These are phyloP conservation scores for Ceratocystis smalleyi DNA, from an alignment of 2,329 filamentous ascomycete genomes.

Conservation along the genomic window DNA sequence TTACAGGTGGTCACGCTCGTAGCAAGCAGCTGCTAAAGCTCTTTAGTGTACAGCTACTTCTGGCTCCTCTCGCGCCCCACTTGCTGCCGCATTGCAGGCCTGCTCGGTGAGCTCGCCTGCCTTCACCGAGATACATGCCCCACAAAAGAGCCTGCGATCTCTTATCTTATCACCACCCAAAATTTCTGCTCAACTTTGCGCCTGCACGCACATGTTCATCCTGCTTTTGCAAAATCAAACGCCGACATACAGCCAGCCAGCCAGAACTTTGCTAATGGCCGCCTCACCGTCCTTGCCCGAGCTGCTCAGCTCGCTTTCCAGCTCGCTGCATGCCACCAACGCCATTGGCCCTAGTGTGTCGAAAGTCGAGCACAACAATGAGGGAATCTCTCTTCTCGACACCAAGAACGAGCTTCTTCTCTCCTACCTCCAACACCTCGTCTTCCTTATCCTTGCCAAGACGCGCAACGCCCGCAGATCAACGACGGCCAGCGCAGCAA, in stretches of 20 bases:
- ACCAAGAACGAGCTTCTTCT: constrained; percentile 95
- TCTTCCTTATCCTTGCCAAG: constrained; percentile 72
- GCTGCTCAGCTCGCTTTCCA: constrained; percentile 38
- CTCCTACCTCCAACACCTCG: constrained; percentile 86
- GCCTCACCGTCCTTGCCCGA: constrained; percentile 34
- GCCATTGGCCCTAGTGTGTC: constrained; percentile 49
- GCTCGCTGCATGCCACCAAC: constrained; percentile 46
- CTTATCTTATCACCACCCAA: constrained; percentile 14
- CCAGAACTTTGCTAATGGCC: constrained; percentile 27
- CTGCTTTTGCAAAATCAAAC: neutral
- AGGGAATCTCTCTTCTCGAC: constrained; percentile 88
- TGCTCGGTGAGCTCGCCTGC: neutral
- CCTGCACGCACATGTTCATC: neutral
- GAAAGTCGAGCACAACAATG: constrained; percentile 54
- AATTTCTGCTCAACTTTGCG: constrained; percentile 14
- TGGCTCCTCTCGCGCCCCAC: neutral
- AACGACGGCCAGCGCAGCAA: constrained; percentile 13
- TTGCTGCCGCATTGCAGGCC: neutral
- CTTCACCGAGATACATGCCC: constrained; percentile 2
- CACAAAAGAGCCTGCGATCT: constrained; percentile 13
- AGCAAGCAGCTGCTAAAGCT: neutral
- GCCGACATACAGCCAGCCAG: neutral
- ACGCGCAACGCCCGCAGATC: constrained; percentile 38
- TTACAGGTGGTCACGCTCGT: neutral
- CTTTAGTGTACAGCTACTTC: neutral